A percentile compares a stretch with the other conserved stretches of the same genome.
phyloP scores from a whole-genome alignment of 441 rosid species.

The Metrosideros polymorpha region DNA sequence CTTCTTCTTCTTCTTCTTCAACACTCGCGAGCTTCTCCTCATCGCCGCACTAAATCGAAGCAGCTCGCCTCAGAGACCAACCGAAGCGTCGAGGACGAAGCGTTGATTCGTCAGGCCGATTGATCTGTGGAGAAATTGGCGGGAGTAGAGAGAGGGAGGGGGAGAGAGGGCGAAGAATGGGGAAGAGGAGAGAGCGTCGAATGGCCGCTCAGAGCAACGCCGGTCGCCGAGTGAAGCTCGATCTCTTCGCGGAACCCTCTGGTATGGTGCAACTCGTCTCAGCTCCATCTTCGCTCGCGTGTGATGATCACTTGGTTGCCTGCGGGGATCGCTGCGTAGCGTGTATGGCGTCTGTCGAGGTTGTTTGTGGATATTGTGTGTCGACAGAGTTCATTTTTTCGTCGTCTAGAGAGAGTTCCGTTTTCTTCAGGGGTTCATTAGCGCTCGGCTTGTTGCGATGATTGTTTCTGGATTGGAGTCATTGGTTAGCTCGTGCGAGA shows the following conservation, averaged over 20 bases:
- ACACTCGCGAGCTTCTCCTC: neutral
- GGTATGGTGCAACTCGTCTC: conserved; percentile 31
- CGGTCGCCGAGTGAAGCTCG: conserved; percentile 93
- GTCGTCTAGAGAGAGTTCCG: neutral
- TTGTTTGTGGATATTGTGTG: neutral
- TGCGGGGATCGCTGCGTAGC: neutral
- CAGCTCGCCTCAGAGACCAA: neutral
- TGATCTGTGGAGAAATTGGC: neutral
- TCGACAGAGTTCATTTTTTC: neutral
- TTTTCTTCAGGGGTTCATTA: too few relatives aligned
- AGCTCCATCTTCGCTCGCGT: neutral
- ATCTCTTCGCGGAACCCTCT: conserved; percentile 97
- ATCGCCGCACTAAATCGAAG: neutral
- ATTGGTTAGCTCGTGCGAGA: neutral
- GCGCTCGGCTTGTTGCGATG: neutral
- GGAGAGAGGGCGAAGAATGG: conserved; percentile 32
- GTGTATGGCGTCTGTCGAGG: neutral
- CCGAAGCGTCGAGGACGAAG: neutral
- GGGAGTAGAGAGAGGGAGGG: neutral
- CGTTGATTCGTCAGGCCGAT: neutral
- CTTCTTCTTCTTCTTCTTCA: neutral
- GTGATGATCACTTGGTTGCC: neutral
- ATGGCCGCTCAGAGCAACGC: conserved; percentile 65
- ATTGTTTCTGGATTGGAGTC: neutral
- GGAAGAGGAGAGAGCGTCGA: conserved; percentile 91